Conservation (phyloP, 176 grass and related monocot species). For the Typha latifolia region DNA sequence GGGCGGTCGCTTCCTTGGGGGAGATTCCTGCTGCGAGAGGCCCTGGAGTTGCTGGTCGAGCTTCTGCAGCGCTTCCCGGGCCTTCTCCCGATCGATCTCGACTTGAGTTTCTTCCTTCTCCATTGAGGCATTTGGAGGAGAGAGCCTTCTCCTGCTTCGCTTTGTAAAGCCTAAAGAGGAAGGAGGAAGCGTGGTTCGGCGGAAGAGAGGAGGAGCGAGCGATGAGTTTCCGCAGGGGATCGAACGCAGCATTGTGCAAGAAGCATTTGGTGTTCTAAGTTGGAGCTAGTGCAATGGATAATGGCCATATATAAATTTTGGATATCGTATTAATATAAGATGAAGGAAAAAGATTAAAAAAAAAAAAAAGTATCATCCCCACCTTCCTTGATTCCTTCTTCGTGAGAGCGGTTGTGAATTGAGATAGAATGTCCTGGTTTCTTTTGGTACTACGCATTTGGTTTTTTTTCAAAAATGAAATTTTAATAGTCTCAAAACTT, state of each 20-base stretch:
- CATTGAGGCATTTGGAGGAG: neutral
- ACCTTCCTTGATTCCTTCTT: no score
- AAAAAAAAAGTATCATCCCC: no score
- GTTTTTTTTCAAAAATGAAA: no score
- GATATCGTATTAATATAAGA: no score
- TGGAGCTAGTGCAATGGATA: neutral
- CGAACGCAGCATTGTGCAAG: neutral
- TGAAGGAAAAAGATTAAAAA: no score
- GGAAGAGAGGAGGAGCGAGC: neutral
- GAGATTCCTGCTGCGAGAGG: constrained; percentile 40
- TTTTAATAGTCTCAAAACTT: no score
- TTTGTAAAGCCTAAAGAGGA: neutral
- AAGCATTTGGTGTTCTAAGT: neutral
- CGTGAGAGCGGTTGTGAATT: no score
- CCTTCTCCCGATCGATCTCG: constrained; percentile 14
- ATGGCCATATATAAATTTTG: no score
- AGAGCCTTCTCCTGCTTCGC: neutral
- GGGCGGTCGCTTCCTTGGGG: constrained; percentile 22
- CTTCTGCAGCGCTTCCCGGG: constrained; percentile 42
- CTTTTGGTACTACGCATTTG: no score
- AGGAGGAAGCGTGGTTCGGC: neutral
- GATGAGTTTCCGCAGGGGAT: neutral
- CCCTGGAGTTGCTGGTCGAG: constrained; percentile 67
- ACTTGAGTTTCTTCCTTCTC: neutral
- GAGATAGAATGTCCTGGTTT: no score